Conservation (phyloP, 176 grass and related monocot species). For the Bothriochloa decipiens region DNA sequence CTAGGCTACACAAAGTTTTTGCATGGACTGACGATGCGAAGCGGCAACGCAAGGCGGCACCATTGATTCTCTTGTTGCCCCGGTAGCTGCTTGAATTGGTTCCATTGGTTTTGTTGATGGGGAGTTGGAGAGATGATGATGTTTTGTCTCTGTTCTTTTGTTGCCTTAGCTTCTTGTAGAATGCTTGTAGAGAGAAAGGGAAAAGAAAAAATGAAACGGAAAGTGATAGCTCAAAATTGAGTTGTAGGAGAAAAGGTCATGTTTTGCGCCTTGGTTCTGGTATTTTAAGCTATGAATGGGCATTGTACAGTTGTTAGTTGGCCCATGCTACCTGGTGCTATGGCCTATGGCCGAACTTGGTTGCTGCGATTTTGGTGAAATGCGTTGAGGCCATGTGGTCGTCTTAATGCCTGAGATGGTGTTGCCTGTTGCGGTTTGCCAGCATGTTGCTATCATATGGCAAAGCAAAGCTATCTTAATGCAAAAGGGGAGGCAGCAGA, state of each 20-base stretch:
- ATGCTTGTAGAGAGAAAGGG: conserved; percentile 46
- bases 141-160: conserved; percentile 40
- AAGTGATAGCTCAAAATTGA: conserved; percentile 54
- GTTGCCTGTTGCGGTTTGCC: background rate
- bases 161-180: conserved; percentile 41
- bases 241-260: conserved; percentile 42
- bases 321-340: conserved; percentile 1
- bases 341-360: background rate
- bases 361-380: conserved; percentile 13
- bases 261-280: conserved; percentile 37
- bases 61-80: conserved; percentile 43
- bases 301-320: conserved; percentile 47
- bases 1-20: conserved; percentile 98
- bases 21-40: conserved; percentile 90
- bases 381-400: background rate
- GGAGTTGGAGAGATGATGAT: conserved; percentile 35
- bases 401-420: background rate
- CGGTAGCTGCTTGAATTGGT: conserved; percentile 48
- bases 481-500: conserved; percentile 21
- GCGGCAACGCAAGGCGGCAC: conserved; percentile 64
- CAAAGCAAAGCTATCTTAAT: conserved; percentile 28
- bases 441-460: conserved; percentile 13
- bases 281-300: conserved; percentile 36
- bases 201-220: conserved; percentile 34
- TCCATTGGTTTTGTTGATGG: conserved; percentile 62